phyloP scores from a whole-genome alignment of 2,329 filamentous ascomycete species.

The Dactylellina drechsleri region DNA sequence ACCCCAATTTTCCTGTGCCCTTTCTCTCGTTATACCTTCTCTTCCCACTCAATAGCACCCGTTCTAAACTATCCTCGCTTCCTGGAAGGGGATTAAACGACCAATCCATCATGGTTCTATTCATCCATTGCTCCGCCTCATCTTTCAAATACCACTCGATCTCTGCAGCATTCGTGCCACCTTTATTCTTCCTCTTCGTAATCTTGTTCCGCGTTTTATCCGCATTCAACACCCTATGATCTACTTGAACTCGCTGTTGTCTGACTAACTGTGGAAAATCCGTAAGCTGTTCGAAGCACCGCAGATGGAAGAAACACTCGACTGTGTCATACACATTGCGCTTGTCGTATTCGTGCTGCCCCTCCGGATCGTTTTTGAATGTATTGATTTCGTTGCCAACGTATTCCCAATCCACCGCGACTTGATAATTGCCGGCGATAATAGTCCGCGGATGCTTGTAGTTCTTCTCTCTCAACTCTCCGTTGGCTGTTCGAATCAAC shows the following conservation, averaged over 20 bases:
- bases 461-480: slow-evolving; percentile 50
- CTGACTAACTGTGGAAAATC: slow-evolving; percentile 39
- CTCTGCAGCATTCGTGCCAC: slow-evolving; percentile 52
- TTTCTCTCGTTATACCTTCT: slow-evolving; percentile 51
- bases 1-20: slow-evolving; percentile 22
- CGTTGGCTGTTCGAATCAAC: slow-evolving; percentile 36
- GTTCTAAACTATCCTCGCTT: slow-evolving; percentile 46
- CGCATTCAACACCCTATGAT: slow-evolving; percentile 46
- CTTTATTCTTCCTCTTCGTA: slow-evolving; percentile 51
- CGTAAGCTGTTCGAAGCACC: slow-evolving; percentile 48
- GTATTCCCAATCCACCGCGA: slow-evolving; percentile 47
- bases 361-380: slow-evolving; percentile 35
- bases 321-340: slow-evolving; percentile 44
- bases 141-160: slow-evolving; percentile 54
- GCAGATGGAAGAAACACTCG: slow-evolving; percentile 52
- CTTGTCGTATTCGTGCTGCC: slow-evolving; percentile 40
- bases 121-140: slow-evolving; percentile 46
- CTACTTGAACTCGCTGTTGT: slow-evolving; percentile 30
- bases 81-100: slow-evolving; percentile 34
- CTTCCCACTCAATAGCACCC: slow-evolving; percentile 36
- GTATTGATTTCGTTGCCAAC: slow-evolving; percentile 30
- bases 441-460: slow-evolving; percentile 53
- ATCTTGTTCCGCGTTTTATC: slow-evolving; percentile 51
- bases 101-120: slow-evolving; percentile 32
- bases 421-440: slow-evolving; percentile 53